phyloP scores from a whole-genome alignment of 495 filamentous ascomycete species.

The Neurospora tetrasperma region DNA sequence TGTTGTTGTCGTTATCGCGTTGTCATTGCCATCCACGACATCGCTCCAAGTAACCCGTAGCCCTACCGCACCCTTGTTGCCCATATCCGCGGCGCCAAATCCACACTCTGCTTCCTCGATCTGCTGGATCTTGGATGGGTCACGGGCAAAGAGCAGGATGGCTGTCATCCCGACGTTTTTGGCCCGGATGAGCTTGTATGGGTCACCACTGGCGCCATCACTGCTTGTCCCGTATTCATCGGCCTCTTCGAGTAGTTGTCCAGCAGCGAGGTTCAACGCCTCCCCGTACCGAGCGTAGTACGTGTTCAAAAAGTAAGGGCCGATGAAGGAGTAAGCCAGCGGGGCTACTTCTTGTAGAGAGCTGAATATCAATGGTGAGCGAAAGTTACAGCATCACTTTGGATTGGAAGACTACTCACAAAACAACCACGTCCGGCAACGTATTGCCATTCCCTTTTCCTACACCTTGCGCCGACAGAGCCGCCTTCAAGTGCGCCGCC shows the following conservation, averaged over 20 bases:
- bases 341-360: conserved; percentile 89
- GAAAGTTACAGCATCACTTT: not conserved
- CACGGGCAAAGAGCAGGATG: conserved; percentile 68
- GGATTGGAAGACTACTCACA: conserved; percentile 23
- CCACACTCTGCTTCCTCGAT: conserved; percentile 67
- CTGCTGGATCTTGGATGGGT: conserved; percentile 43
- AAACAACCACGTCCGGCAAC: conserved; percentile 58
- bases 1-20: not conserved
- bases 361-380: conserved; percentile 13
- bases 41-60: conserved; percentile 48
- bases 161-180: conserved; percentile 82
- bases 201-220: not conserved
- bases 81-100: conserved; percentile 75
- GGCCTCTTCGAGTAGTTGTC: conserved; percentile 9
- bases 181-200: conserved; percentile 40
- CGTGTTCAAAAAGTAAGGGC: conserved; percentile 64
- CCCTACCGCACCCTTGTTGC: conserved; percentile 88
- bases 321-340: conserved; percentile 71
- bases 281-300: conserved; percentile 61
- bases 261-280: conserved; percentile 59
- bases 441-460: conserved; percentile 25
- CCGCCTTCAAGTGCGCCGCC: conserved; percentile 60
- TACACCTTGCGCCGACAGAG: conserved; percentile 33
- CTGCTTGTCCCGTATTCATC: not conserved
- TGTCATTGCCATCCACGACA: not conserved